Percentiles rank a stretch among this genome's conserved stretches.
Evolutionary conservation across 2,329 filamentous ascomycete genomes (phyloP).

Genomic region (Niveomyces coronatus): DNA sequence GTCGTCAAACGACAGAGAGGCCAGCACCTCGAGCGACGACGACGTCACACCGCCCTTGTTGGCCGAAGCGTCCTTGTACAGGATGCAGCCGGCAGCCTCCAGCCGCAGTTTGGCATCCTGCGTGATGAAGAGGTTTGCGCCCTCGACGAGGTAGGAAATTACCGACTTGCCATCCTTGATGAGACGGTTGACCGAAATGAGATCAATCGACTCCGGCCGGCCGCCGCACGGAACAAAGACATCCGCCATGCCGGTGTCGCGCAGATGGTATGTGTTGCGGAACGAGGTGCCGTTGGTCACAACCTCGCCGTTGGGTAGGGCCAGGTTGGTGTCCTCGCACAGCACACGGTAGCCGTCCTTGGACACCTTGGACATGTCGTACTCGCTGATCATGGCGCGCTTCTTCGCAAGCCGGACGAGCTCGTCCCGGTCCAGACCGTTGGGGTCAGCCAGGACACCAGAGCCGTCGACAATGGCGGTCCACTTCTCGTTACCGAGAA

Average conservation of each 20-base stretch:
- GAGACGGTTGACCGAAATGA: slow-evolving; percentile 75
- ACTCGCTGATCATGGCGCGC: slow-evolving; percentile 83
- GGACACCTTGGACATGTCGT: slow-evolving; percentile 76
- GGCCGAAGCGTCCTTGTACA: slow-evolving; percentile 96
- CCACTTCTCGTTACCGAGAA: slow-evolving; percentile 93
- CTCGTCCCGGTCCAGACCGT: slow-evolving; percentile 77
- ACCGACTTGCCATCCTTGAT: slow-evolving; percentile 81
- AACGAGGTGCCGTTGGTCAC: slow-evolving; percentile 88
- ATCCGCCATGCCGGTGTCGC: slow-evolving; percentile 66
- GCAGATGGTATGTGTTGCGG: slow-evolving; percentile 95
- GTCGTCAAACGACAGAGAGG: slow-evolving; percentile 90
- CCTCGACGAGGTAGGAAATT: slow-evolving; percentile 94
- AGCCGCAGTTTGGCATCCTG: slow-evolving; percentile 94
- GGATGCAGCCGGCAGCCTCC: slow-evolving; percentile 85
- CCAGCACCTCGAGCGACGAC: slow-evolving; percentile 90
- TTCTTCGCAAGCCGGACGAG: slow-evolving; percentile 74
- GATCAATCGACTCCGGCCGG: slow-evolving; percentile 90
- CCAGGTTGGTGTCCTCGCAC: slow-evolving; percentile 82
- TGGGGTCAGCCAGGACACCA: slow-evolving; percentile 86
- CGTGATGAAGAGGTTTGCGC: slow-evolving; percentile 96
- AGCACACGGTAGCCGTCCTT: slow-evolving; percentile 82
- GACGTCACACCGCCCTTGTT: slow-evolving; percentile 99
- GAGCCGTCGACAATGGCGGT: slow-evolving; percentile 91
- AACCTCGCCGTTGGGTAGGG: slow-evolving; percentile 76
- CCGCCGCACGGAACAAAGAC: slow-evolving; percentile 94